Evolutionary conservation across 2,329 filamentous ascomycete species (phyloP), one percentile per base, ranked within the genome.

Genomic region (Fusarium compactum): DNA sequence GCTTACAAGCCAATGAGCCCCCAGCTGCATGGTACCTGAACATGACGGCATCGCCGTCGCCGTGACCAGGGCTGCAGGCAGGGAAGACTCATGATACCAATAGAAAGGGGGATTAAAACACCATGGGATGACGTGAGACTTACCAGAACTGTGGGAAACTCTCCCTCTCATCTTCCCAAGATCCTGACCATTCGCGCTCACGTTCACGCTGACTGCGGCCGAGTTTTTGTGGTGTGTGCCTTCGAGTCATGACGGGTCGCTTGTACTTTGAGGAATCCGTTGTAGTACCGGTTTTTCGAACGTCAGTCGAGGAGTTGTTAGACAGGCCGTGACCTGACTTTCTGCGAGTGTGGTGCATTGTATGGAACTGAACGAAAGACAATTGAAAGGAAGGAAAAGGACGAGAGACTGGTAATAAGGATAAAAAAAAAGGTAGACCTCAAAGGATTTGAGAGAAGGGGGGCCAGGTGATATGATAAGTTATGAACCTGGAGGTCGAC

Each of bases 61-160:
- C 60, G 50, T 43, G 38, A 38, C 50, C 50, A 66, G 59, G 55
- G 66, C 63, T 65, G 67, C 69, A 68, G 67, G 66, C 60, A 67
- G 61, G 53, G 46, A 63, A 67, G 50, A 30, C 34, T 53, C 57
- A 61, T 66, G 41, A 45, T 50, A 25, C 67, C 45, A 12, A 62
- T 53, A 59, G 58, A 58, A 68, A 62, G 51, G 45, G 55, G 47
- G 30, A 56, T 30, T 29, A 25, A 58, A 60, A 47, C 30, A 53
- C 38, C 32, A 40, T 55, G 57, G 30, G 53, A 61, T 61, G 58
- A 67, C 47, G 60, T 66, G 65, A 70, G 61, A 85, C 87, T 62
- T 84, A 91, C 89, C 89, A 91, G 75, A 84, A 90, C 76, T 90
- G 88, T 24, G 88, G 88, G 68, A 91, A 90, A 78, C 85, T 89